Evolutionary conservation across 139 green algal species (phyloP), one percentile per base, ranked within the genome.

Genomic region (Gonium pectorale): DNA sequence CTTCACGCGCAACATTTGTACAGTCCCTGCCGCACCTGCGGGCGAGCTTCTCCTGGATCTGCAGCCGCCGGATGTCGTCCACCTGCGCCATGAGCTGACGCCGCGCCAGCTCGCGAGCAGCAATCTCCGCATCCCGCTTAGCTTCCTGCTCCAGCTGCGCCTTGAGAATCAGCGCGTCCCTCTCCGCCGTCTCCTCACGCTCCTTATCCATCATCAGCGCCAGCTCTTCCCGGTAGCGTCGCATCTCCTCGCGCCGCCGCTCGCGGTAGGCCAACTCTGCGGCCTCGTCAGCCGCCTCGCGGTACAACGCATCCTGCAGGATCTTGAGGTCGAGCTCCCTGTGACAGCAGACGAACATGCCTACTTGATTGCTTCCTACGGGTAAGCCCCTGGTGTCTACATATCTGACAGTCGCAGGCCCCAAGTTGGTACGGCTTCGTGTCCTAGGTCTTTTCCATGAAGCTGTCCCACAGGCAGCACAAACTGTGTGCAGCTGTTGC

Each of bases 321-420:
- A 92, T 91, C 37, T 49, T 38, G 22, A 94, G 86, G 35, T 94
- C 88, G 33, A 89, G 80, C 79, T 92, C 88, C 68, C 90, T 94
- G 83, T n/a, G n/a, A n/a, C n/a, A n/a, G n/a, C n/a, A n/a, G n/a
- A n/a, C n/a, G n/a, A n/a, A n/a, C n/a, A n/a, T n/a, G n/a, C n/a
- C n/a, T n/a, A n/a, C n/a, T n/a, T n/a, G n/a, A n/a, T n/a, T n/a
- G n/a, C n/a, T n/a, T n/a, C n/a, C n/a, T n/a, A n/a, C n/a, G n/a
- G n/a, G n/a, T n/a, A n/a, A n/a, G n/a, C n/a, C n/a, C n/a, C n/a
- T n/a, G n/a, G n/a, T n/a, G n/a, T n/a, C n/a, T n/a, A n/a, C n/a
- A n/a, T n/a, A n/a, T n/a, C n/a, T n/a, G n/a, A n/a, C n/a, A n/a
- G n/a, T n/a, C n/a, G n/a, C n/a, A n/a, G n/a, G n/a, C n/a, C n/a